Evolutionary conservation across 441 rosid genomes (phyloP).

Genomic region (Geranium incanum): DNA sequence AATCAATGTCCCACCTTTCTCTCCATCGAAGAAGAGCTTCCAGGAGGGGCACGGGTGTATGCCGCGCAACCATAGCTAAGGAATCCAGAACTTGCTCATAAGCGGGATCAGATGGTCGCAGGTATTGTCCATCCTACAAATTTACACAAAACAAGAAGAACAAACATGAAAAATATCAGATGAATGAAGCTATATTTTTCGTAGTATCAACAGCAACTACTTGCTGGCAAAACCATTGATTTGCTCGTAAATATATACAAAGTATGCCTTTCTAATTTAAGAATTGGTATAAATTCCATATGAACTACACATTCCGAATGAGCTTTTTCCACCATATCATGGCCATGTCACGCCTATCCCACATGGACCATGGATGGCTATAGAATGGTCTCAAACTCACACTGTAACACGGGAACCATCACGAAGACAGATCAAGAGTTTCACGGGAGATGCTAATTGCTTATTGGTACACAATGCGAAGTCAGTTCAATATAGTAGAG

Average conservation of each 20-base stretch:
- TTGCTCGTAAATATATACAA: neutral
- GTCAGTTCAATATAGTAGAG: no score
- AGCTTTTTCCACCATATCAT: neutral
- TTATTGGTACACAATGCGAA: no score
- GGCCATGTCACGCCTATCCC: no score
- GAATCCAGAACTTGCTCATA: slow-evolving; percentile 97
- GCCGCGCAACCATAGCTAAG: slow-evolving; percentile 94
- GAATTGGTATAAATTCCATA: neutral
- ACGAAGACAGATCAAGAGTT: no score
- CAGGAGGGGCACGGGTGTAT: slow-evolving; percentile 91
- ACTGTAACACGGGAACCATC: no score
- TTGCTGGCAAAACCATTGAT: neutral
- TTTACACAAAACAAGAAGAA: slow-evolving; percentile 16
- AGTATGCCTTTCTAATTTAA: neutral
- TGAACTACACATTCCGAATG: neutral
- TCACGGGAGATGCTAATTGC: no score
- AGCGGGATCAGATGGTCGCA: slow-evolving; percentile 94
- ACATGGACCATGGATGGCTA: no score
- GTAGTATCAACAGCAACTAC: no score
- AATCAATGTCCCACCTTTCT: slow-evolving; percentile 45
- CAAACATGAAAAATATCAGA: neutral
- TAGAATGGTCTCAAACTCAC: no score
- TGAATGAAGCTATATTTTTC: no score
- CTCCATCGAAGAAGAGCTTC: slow-evolving; percentile 98
- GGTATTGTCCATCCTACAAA: slow-evolving; percentile 91